Base-by-base conservation (phyloP, 2,329 filamentous ascomycete genomes). In the Fusarium sp. region DNA sequence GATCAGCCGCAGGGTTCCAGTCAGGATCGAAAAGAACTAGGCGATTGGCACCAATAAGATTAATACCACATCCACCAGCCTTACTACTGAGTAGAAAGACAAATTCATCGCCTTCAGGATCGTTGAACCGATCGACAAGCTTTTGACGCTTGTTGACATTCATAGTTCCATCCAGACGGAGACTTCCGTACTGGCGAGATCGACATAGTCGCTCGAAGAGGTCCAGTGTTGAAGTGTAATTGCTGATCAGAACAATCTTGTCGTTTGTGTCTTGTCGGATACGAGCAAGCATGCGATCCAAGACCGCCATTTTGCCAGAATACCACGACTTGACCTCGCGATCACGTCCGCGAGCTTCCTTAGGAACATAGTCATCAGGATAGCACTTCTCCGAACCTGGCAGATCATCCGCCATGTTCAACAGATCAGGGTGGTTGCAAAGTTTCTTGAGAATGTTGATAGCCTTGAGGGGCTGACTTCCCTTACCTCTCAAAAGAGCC, bases 201-300 rank as follows among this genome's bases (percentile, higher is more conserved):
- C 95, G 93, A 78, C 96, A 99, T 11, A 99, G 87, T 67, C 90
- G 91, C 73, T 97, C 95, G 77, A 99, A 98, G 5, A 99, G 86
- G 79, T 99, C 96, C 6, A 99, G 87, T 0, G 96, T 99, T 75
- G 96, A 92, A 0, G 96, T 99, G 81, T 98, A 99, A 78, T 99
- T 99, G 81, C 94, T 97, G 80, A 99, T 99, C 61, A 99, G 88
- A 15, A 99, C 96, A 76, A 99, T 99, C 81, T 99, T 99, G 87
- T 99, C 96, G 76, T 97, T 98, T 1, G 96, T 98, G 76, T 98
- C 95, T 75, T 95, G 91, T 18, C 94, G 93, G 73, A 99, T 99
- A 29, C 95, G 92, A 34, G 95, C 94, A 52, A 99, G 89, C 97
- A 99, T 99, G 61, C 95, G 91, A 77, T 98, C 96, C n/a, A 99